These are phyloP conservation scores for Hericium erinaceus DNA, from an alignment of 768 basidiomycete genomes.

Conservation along the genomic window DNA sequence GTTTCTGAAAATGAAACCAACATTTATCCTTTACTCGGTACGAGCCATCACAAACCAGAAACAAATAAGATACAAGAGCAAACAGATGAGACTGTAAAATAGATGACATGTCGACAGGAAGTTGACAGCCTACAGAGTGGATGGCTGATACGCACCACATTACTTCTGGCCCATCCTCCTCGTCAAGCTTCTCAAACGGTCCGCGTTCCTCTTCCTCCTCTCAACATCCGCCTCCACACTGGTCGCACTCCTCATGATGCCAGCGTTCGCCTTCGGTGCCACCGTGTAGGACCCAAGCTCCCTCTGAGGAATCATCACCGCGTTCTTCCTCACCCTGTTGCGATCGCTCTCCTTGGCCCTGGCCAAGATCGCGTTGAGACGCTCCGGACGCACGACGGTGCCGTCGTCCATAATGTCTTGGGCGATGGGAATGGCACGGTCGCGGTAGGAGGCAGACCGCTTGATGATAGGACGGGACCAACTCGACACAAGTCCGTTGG, in stretches of 20 bases:
- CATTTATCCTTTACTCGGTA: too few species aligned
- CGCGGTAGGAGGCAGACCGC: conserved; percentile 73
- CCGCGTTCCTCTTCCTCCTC: conserved; percentile 64
- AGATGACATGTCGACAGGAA: too few species aligned
- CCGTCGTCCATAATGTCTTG: conserved; percentile 29
- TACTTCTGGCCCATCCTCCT: conserved; percentile 25
- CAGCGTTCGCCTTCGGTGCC: conserved; percentile 54
- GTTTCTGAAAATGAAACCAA: background rate
- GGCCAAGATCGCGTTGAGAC: conserved; percentile 60
- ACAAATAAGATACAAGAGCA: too few species aligned
- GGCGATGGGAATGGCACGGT: conserved; percentile 57
- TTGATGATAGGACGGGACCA: conserved; percentile 94
- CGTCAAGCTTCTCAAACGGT: conserved; percentile 59
- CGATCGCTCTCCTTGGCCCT: conserved; percentile 61
- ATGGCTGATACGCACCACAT: background rate
- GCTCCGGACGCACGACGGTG: conserved; percentile 31
- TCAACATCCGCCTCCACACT: conserved; percentile 71
- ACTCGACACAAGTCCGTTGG: conserved; percentile 70
- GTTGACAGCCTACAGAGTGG: too few species aligned
- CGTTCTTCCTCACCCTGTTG: conserved; percentile 63
- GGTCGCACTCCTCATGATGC: conserved; percentile 37
- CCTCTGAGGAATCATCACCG: conserved; percentile 74
- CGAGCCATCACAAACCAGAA: too few species aligned
- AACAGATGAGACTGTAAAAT: too few species aligned
- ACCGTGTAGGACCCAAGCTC: conserved; percentile 72